Conservation (phyloP, 768 basidiomycete species). For the Tulasnella calospora region DNA sequence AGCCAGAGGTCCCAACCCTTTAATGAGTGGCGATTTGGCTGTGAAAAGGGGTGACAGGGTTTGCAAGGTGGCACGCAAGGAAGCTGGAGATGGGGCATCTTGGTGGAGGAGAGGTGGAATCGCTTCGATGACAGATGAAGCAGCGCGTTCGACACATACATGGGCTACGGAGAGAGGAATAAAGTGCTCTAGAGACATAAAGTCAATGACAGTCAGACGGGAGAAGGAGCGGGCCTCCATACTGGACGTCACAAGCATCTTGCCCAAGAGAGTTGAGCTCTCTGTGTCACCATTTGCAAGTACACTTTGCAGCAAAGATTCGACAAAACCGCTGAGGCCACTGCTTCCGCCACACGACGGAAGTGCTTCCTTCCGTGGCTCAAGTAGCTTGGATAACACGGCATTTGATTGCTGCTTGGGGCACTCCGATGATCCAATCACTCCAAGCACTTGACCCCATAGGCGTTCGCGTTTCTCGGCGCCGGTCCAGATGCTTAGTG, state of each 20-base stretch:
- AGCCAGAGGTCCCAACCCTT: background rate
- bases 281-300: background rate
- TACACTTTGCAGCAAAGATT: background rate
- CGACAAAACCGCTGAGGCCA: background rate
- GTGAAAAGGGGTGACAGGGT: background rate
- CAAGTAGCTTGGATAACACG: background rate
- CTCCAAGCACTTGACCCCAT: background rate
- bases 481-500: background rate
- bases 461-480: background rate
- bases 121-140: background rate
- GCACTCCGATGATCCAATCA: background rate
- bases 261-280: background rate
- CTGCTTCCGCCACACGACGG: background rate
- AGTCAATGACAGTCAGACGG: background rate
- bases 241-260: background rate
- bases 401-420: background rate
- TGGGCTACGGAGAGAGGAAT: background rate
- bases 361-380: background rate
- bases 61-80: background rate
- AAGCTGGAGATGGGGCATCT: background rate
- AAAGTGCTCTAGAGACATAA: background rate
- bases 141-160: background rate
- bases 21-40: background rate
- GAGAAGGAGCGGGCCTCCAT: background rate
- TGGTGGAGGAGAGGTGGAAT: background rate